Percentiles rank a stretch among this genome's conserved stretches.
These are phyloP conservation scores for Metschnikowia lunata DNA, from an alignment of 805 yeast species.

Conservation along the genomic window DNA sequence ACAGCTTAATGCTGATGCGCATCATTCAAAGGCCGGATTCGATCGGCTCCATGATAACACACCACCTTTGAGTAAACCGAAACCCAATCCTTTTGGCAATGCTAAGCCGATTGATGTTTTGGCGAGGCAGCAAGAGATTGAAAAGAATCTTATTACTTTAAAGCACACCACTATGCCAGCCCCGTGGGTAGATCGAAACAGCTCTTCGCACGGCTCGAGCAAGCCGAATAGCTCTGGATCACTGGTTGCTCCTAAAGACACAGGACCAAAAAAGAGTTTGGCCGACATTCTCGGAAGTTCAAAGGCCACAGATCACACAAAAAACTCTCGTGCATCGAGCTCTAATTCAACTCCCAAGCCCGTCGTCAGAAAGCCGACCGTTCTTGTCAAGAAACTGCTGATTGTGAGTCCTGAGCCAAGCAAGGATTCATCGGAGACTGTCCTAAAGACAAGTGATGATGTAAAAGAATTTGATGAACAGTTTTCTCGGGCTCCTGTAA, in stretches of 20 bases:
- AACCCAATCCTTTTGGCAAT: slow-evolving; percentile 71
- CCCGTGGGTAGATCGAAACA: slow-evolving; percentile 4
- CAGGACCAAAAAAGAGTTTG: slow-evolving; percentile 28
- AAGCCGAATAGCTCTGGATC: too few relatives aligned
- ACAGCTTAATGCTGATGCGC: not conserved
- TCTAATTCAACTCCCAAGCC: slow-evolving; percentile 25
- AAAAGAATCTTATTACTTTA: slow-evolving; percentile 21
- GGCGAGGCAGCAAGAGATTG: slow-evolving; percentile 60
- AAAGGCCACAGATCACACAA: slow-evolving; percentile 13
- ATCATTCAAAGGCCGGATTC: not conserved
- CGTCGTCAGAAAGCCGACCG: slow-evolving; percentile 28
- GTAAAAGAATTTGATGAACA: too few relatives aligned
- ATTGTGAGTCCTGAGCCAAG: not conserved
- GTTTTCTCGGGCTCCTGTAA: too few relatives aligned
- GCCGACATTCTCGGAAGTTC: slow-evolving; percentile 36
- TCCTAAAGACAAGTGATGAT: too few relatives aligned
- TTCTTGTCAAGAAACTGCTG: slow-evolving; percentile 29
- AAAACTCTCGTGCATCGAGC: slow-evolving; percentile 16
- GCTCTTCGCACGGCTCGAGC: not conserved
- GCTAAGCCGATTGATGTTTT: slow-evolving; percentile 84
- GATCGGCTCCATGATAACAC: not conserved
- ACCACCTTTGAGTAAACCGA: slow-evolving; percentile 20
- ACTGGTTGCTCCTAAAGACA: not conserved
- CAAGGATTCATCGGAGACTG: too few relatives aligned
- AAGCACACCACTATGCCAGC: slow-evolving; percentile 34